Evolutionary conservation across 805 yeast species (phyloP).

Genomic region (Cyberlindnera euphorbiae): DNA sequence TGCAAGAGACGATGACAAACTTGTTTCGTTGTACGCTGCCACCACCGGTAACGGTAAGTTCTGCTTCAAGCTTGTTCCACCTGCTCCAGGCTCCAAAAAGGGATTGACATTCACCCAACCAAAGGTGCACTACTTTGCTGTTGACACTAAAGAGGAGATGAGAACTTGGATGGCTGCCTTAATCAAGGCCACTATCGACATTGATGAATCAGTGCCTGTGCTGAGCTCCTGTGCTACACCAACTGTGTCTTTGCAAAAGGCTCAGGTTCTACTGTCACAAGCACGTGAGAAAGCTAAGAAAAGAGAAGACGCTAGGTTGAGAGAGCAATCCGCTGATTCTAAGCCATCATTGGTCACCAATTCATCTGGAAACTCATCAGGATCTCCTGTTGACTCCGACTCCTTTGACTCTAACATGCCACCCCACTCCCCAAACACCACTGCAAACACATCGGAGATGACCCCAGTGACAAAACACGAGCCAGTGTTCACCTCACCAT

Average conservation of each 20-base stretch:
- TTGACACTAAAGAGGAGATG: constrained; percentile 87
- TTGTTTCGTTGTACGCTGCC: constrained; percentile 84
- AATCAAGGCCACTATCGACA: constrained; percentile 92
- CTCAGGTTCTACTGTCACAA: constrained; percentile 78
- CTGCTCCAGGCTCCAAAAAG: constrained; percentile 94
- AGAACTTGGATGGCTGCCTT: constrained; percentile 92
- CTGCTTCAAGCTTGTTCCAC: constrained; percentile 91
- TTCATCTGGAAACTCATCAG: constrained; percentile 18
- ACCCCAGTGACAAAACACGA: constrained; percentile 23
- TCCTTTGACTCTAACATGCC: constrained; percentile 26
- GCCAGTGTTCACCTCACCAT: constrained; percentile 55
- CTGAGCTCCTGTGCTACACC: constrained; percentile 92
- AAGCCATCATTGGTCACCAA: constrained; percentile 25
- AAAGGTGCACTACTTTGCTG: constrained; percentile 93
- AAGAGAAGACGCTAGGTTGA: constrained; percentile 40
- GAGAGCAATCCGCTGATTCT: constrained; percentile 14
- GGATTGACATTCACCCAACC: constrained; percentile 97
- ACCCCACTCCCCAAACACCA: constrained; percentile 29
- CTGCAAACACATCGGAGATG: constrained; percentile 38
- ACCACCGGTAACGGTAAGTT: constrained; percentile 91
- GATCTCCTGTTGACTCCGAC: constrained; percentile 24
- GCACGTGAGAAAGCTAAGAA: constrained; percentile 70
- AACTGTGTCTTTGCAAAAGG: constrained; percentile 82
- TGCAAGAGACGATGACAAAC: constrained; percentile 75
- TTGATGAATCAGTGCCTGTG: constrained; percentile 89